Evolutionary conservation across 805 yeast genomes (phyloP).

Genomic region (Nakazawaea wyomingensis): DNA sequence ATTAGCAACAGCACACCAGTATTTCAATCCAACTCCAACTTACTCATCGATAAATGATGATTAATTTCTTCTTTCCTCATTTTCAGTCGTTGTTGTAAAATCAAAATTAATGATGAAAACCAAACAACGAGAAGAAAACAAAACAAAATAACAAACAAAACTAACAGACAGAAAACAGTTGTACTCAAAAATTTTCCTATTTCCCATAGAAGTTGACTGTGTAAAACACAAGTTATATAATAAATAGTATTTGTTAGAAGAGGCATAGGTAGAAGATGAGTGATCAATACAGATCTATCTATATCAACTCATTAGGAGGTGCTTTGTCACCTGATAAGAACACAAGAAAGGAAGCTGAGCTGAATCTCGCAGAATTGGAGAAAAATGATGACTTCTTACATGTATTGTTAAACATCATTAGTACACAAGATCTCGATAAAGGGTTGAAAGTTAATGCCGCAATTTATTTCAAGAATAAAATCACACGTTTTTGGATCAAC

Average conservation of each 20-base stretch:
- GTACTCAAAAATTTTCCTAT: background rate
- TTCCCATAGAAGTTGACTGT: too few species aligned
- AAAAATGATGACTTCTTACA: constrained; percentile 40
- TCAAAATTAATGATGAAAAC: too few species aligned
- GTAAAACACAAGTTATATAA: too few species aligned
- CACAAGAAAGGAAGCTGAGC: constrained; percentile 39
- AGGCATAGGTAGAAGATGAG: background rate
- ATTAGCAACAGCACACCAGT: too few species aligned
- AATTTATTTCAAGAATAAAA: constrained; percentile 74
- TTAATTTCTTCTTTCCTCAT: too few species aligned
- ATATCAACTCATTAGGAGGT: constrained; percentile 12
- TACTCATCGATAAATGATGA: too few species aligned
- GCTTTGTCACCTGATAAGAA: constrained; percentile 40
- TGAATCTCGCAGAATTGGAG: constrained; percentile 33
- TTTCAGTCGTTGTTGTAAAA: background rate
- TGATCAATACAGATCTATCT: background rate
- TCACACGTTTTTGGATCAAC: constrained; percentile 58
- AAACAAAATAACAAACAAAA: background rate
- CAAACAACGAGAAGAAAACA: background rate
- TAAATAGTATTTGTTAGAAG: background rate
- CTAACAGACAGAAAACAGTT: background rate
- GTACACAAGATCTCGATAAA: constrained; percentile 33
- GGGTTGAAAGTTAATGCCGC: constrained; percentile 69
- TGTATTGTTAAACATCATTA: constrained; percentile 37
- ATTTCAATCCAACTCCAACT: too few species aligned